These are phyloP conservation scores for Barnettozyma salicaria DNA, from an alignment of 805 yeast genomes.

Conservation along the genomic window DNA sequence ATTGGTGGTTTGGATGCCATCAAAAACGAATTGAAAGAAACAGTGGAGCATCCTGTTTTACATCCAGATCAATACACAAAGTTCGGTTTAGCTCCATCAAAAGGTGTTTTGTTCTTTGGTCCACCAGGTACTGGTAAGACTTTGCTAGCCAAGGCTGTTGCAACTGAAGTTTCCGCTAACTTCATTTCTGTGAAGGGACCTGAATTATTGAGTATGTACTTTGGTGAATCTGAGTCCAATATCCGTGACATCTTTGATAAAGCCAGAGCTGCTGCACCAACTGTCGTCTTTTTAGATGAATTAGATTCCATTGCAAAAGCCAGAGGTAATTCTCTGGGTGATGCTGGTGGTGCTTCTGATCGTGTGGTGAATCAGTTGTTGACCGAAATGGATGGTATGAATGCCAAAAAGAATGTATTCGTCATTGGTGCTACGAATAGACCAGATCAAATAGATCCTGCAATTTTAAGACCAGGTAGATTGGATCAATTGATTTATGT, in stretches of 20 bases:
- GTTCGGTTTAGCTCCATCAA: constrained; percentile 95
- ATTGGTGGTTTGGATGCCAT: constrained; percentile 97
- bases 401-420: constrained; percentile 96
- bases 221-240: constrained; percentile 96
- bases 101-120: constrained; percentile 97
- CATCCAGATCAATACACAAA: constrained; percentile 99
- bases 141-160: constrained; percentile 95
- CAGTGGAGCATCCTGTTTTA: constrained; percentile 97
- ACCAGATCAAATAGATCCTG: constrained; percentile 99
- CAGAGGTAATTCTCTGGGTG: constrained; percentile 87
- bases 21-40: constrained; percentile 95
- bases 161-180: constrained; percentile 97
- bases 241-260: constrained; percentile 97
- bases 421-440: constrained; percentile 99
- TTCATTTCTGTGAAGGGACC: constrained; percentile 97
- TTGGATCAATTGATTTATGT: constrained; percentile 97
- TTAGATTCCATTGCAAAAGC: constrained; percentile 96
- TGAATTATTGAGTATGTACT: constrained; percentile 96
- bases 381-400: constrained; percentile 99
- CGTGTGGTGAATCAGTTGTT: constrained; percentile 93
- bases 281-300: constrained; percentile 97
- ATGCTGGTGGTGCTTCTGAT: constrained; percentile 96
- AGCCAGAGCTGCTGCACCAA: constrained; percentile 99
- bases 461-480: constrained; percentile 97
- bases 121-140: constrained; percentile 99